phyloP scores from a whole-genome alignment of 1,284 basidiomycete species.

The Farysia itapuensis region DNA sequence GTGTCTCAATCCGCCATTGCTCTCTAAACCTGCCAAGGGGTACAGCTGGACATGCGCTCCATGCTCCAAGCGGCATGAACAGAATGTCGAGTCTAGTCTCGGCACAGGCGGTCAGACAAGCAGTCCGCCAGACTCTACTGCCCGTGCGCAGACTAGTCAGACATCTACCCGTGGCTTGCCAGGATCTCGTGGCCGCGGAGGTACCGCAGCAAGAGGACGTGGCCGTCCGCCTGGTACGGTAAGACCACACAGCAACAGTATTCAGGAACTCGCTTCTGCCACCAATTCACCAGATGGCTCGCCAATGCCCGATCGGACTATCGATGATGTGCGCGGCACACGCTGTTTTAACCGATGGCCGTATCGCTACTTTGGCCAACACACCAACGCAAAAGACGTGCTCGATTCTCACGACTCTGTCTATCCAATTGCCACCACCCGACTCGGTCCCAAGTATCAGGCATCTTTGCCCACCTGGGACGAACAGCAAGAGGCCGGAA shows the following conservation, averaged over 20 bases:
- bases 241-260: constrained; percentile 6
- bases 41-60: constrained; percentile 97
- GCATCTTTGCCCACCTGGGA: constrained; percentile 62
- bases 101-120: constrained; percentile 13
- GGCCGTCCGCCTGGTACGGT: constrained; percentile 18
- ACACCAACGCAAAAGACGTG: constrained; percentile 70
- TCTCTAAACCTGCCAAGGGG: constrained; percentile 91
- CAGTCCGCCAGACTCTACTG: constrained; percentile 6
- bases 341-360: constrained; percentile 88
- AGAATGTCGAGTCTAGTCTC: constrained; percentile 71
- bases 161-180: constrained; percentile 1
- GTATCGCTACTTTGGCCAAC: constrained; percentile 90
- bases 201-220: constrained; percentile 12
- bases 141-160: constrained; percentile 1
- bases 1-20: constrained; percentile 88
- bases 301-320: constrained; percentile 34
- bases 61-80: constrained; percentile 82
- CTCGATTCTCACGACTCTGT: constrained; percentile 89
- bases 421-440: constrained; percentile 84
- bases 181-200: constrained; percentile 5
- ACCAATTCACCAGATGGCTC: constrained; percentile 28
- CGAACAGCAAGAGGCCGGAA: constrained; percentile 41
- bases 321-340: constrained; percentile 63
- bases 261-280: constrained; percentile 19
- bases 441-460: constrained; percentile 84